Percentiles rank a stretch among this genome's conserved stretches.
Evolutionary conservation across 768 basidiomycete genomes (phyloP).

Genomic region (Macrocybe gigantea): DNA sequence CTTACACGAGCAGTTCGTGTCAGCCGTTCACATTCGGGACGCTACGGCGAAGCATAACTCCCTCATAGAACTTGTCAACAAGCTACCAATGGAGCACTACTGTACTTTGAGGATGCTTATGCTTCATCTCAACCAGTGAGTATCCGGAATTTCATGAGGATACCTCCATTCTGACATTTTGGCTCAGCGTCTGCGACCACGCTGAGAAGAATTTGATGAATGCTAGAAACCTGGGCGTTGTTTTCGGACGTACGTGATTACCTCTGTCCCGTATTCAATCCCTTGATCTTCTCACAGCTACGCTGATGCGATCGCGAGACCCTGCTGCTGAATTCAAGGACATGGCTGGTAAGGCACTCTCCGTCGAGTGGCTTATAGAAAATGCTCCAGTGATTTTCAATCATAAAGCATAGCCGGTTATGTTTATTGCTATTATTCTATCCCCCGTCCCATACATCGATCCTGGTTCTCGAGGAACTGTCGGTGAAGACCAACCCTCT

Average conservation of each 20-base stretch:
- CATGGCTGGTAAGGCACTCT: conserved; percentile 94
- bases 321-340: conserved; percentile 89
- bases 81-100: conserved; percentile 85
- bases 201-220: conserved; percentile 87
- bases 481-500: not conserved
- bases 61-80: conserved; percentile 62
- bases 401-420: not conserved
- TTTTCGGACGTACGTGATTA: conserved; percentile 86
- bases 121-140: conserved; percentile 83
- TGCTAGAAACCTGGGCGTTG: conserved; percentile 91
- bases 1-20: conserved; percentile 86
- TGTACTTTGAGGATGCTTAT: conserved; percentile 77
- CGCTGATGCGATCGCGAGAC: conserved; percentile 87
- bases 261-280: not conserved
- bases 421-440: too few species aligned
- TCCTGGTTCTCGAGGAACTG: too few species aligned
- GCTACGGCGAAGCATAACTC: conserved; percentile 48
- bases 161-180: conserved; percentile 18
- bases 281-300: conserved; percentile 48
- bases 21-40: conserved; percentile 68
- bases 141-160: conserved; percentile 4
- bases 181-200: conserved; percentile 50
- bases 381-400: conserved; percentile 62
- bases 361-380: conserved; percentile 93
- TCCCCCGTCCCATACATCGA: too few species aligned